These are phyloP conservation scores for Corchorus capsularis DNA, from an alignment of 345 rosid genomes.

Conservation along the genomic window DNA sequence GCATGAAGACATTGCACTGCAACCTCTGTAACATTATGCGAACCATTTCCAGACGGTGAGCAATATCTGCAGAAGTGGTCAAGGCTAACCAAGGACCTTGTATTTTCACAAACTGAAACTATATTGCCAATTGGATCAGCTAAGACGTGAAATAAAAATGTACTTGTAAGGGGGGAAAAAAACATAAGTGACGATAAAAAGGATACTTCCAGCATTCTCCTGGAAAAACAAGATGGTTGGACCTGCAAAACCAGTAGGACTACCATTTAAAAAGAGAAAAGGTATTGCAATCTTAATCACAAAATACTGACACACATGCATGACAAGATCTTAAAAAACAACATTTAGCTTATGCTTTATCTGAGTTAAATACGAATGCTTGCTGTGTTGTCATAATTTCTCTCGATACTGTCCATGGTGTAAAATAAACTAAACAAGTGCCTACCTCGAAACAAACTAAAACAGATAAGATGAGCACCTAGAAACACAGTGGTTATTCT, in stretches of 20 bases:
- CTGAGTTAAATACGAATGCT: not conserved
- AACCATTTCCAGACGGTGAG: constrained; percentile 97
- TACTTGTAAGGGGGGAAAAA: not conserved
- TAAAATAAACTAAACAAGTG: not conserved
- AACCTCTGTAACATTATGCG: constrained; percentile 81
- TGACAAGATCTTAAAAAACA: not conserved
- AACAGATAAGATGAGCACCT: not conserved
- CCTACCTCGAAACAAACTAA: not conserved
- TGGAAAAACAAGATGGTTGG: constrained; percentile 96
- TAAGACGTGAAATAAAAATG: not conserved
- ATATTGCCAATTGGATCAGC: not conserved
- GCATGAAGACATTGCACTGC: constrained; percentile 98
- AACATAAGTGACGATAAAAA: constrained; percentile 24
- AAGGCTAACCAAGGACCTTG: constrained; percentile 38
- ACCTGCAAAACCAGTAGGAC: constrained; percentile 58
- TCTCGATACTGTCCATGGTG: not conserved
- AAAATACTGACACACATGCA: not conserved
- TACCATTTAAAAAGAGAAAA: not conserved
- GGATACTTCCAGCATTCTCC: constrained; percentile 99
- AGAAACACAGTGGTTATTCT: not conserved
- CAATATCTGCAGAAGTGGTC: constrained; percentile 74
- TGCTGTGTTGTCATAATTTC: not conserved
- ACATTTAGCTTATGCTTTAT: not conserved
- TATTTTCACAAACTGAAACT: constrained; percentile 12
- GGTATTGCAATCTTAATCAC: not conserved